A percentile compares a stretch with the other conserved stretches of the same genome.
Conservation (phyloP, 345 rosid genomes). For the Toxicodendron radicans region DNA sequence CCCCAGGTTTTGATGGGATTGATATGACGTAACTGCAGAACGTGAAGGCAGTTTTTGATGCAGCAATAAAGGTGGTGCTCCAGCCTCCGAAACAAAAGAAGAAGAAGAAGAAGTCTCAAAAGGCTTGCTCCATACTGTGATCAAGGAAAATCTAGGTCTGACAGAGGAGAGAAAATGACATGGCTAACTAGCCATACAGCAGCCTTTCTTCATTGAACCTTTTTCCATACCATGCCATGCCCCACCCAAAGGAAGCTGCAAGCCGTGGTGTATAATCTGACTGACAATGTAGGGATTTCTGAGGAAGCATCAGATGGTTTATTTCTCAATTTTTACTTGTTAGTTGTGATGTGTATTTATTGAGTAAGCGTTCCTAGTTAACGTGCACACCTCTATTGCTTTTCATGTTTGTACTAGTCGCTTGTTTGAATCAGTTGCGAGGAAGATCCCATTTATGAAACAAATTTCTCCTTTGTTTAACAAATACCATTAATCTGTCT, state of each 20-base stretch:
- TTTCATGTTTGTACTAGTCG: slow-evolving; percentile 22
- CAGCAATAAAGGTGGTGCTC: slow-evolving; percentile 83
- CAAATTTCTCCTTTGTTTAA: not conserved
- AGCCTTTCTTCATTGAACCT: not conserved
- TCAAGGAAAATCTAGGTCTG: slow-evolving; percentile 22
- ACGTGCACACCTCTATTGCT: slow-evolving; percentile 14
- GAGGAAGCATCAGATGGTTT: slow-evolving; percentile 25
- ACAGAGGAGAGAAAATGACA: slow-evolving; percentile 14
- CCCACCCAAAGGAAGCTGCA: slow-evolving; percentile 9
- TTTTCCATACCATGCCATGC: not conserved
- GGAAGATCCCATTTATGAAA: slow-evolving; percentile 11
- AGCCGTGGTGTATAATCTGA: slow-evolving; percentile 31
- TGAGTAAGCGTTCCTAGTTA: slow-evolving; percentile 25
- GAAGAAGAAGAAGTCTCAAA: slow-evolving; percentile 70
- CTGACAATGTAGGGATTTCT: slow-evolving; percentile 32
- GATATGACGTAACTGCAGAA: slow-evolving; percentile 42
- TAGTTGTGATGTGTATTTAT: slow-evolving; percentile 24
- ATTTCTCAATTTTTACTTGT: slow-evolving; percentile 16
- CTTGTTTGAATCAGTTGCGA: slow-evolving; percentile 18
- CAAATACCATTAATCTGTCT: not conserved
- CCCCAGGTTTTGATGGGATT: not conserved
- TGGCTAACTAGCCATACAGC: not conserved
- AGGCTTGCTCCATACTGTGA: slow-evolving; percentile 72
- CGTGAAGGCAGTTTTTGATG: slow-evolving; percentile 84
- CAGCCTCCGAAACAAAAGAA: slow-evolving; percentile 87